Percentiles rank a stretch among this genome's conserved stretches.
Conservation (phyloP, 1,139 yeast species). For the Candida tropicalis region DNA sequence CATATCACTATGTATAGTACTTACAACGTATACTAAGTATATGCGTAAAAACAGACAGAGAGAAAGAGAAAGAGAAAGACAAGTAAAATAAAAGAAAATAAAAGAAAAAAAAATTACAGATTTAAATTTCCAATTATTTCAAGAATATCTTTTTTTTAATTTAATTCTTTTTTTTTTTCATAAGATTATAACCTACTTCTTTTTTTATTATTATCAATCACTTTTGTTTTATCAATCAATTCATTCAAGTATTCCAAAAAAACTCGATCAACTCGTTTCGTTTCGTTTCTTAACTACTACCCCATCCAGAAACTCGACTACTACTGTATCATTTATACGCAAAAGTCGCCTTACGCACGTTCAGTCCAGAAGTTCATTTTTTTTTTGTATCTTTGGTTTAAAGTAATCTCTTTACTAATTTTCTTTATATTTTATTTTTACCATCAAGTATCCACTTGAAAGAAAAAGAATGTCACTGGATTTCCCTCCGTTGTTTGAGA, state of each 20-base stretch:
- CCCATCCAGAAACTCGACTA: background rate
- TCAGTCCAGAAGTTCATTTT: background rate
- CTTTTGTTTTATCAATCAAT: background rate
- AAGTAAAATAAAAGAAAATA: background rate
- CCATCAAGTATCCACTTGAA: background rate
- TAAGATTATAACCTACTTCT: background rate
- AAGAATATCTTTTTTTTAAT: background rate
- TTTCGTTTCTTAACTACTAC: background rate
- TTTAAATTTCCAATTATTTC: slow-evolving; percentile 2
- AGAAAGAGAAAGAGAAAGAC: no score
- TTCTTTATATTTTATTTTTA: background rate
- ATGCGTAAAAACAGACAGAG: no score
- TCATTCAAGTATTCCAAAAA: no score
- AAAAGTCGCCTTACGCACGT: slow-evolving; percentile 1
- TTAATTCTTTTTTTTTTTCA: background rate
- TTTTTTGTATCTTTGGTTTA: background rate
- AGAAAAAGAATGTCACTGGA: slow-evolving; percentile 15
- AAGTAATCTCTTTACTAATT: slow-evolving; percentile 1
- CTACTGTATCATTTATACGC: background rate
- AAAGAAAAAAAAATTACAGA: background rate
- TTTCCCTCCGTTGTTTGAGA: slow-evolving; percentile 17
- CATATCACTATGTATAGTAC: background rate
- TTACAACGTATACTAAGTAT: no score
- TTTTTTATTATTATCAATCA: no score
- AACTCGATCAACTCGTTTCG: background rate